Base-by-base conservation (phyloP, 345 rosid species). In the Kandelia obovata region DNA sequence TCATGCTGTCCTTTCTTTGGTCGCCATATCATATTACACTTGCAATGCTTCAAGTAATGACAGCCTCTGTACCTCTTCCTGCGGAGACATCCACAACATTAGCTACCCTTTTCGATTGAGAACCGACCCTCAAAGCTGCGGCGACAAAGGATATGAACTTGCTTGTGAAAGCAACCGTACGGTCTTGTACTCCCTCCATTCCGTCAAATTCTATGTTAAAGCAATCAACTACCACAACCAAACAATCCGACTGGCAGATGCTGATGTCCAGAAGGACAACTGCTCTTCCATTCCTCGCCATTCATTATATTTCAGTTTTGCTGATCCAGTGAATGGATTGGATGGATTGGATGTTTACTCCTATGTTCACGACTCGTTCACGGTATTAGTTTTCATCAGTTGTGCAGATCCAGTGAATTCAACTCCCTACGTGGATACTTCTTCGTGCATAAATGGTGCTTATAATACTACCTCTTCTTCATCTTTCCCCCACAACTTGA, bases 161-260 rank as follows among this genome's bases (percentile, higher is more conserved):
- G 30, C 43, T 3, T 71, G 75, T 15, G 58, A 71, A 47, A n/a
- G 57, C n/a, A 63, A 43, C 28, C 46, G 15, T 6, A 21, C 68
- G 5, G 17, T 47, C 0, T 0, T 64, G 16, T 43, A 26, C 56
- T 53, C 2, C 57, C 15, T 13, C 8, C 2, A 26, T 37, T 13
- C 28, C 13, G 46, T 27, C 2, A 71, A 55, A 25, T 71, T 55
- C 25, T 20, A 55, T n/a, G 75, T 71, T 1, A 39, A 30, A 46
- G n/a, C 32, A 15, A 71, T 71, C 68, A 71, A 71, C 64, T 71
- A 71, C 56, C 2, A 39, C 16, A 46, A 64, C 56, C 57, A 23
- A 11, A 71, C 63, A 0, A 57, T 71, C 31, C 21, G 75, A 46
- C 20, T 71, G 3, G 62, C 49, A 6, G 57, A 64, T 64, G 10